Base-by-base conservation (phyloP, 2,329 filamentous ascomycete genomes). In the Pochonia chlamydosporia region DNA sequence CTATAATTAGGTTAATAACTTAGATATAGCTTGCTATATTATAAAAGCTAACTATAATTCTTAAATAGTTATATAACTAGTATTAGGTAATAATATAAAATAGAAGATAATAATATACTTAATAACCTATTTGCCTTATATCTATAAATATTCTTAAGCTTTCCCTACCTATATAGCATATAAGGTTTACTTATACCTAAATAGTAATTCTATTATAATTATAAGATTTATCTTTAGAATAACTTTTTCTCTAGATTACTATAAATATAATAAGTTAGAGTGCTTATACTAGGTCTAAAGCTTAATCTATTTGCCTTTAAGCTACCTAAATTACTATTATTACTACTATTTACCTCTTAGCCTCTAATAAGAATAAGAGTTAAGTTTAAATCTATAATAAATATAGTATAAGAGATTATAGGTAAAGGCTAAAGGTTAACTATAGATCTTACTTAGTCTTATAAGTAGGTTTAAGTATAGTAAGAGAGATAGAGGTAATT, bases 401-500 rank as follows among this genome's bases (percentile, higher is more conserved):
- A 8, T 31, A 31, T 31, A 31, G 28, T 31, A 31, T 14, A 14
- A 31, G 8, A 14, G 14, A 14, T 31, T 14, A 31, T 31, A 8
- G 28, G 14, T 31, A 14, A 31, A 31, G 28, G 28, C 28, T 31
- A 14, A 31, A 31, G 14, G 14, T 31, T 9, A 31, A 31, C 28
- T n/a, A n/a, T n/a, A n/a, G n/a, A n/a, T n/a, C n/a, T n/a, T n/a
- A n/a, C n/a, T n/a, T n/a, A n/a, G n/a, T 31, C 28, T 14, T 31
- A 31, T 14, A 14, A 31, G 14, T 31, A 14, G 28, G 28, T 31
- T 9, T 31, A 14, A 31, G 14, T 14, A 9, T 47, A 25, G 36
- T 35, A 40, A 13, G 24, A 43, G 41, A 40, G 33, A 49, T 49
- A 24, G 25, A 26, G 35, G 23, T 47, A 21, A 21, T 52, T 37